Base-by-base conservation (phyloP, 164 flowering plant genomes). In the Cinnamomum micranthum region DNA sequence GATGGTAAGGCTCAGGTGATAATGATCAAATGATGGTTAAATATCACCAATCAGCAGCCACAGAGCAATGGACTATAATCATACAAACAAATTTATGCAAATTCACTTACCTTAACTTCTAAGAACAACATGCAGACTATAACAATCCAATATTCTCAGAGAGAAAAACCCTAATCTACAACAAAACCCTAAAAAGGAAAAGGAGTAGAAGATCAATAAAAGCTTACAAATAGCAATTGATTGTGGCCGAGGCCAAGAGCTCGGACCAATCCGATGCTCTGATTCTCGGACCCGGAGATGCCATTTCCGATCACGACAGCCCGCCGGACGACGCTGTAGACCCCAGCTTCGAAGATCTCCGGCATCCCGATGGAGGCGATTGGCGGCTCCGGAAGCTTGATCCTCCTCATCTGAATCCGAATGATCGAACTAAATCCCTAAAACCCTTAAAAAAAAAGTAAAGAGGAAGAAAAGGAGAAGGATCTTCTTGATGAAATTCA, bases 261-360 rank as follows among this genome's bases (percentile, higher is more conserved):
- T 25, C 93, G 89, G 76, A 89, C 92, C 83, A 95, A 80, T 1
- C 98, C 99, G 73, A 95, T 67, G 81, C 92, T 78, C 83, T 95
- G 99, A 81, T 91, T 93, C 86, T 95, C 99, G 9, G 97, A 85
- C 31, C 88, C 88, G 19, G 96, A 76, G 66, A 82, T 90, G 2
- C 98, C 97, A 73, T 92, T 92, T 0, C 99, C 97, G 66, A 95
- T 90, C 22, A 95, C 80, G 55, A 95, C 88, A 2, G 95, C 98
- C 13, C 97, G 86, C 28, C 92, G 74, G 15, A 95, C 68, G 9
- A 87, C 90, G 79, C 84, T 86, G 77, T 87, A 83, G 41, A 88
- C 85, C 5, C 93, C 98, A 50, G 84, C 92, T 75, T 90, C 93
- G 82, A 95, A 95, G 71, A 93, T 88, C 78, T 93, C 98, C 50